phyloP scores from a whole-genome alignment of 179 eudicot species.

The Pouteria campechiana region DNA sequence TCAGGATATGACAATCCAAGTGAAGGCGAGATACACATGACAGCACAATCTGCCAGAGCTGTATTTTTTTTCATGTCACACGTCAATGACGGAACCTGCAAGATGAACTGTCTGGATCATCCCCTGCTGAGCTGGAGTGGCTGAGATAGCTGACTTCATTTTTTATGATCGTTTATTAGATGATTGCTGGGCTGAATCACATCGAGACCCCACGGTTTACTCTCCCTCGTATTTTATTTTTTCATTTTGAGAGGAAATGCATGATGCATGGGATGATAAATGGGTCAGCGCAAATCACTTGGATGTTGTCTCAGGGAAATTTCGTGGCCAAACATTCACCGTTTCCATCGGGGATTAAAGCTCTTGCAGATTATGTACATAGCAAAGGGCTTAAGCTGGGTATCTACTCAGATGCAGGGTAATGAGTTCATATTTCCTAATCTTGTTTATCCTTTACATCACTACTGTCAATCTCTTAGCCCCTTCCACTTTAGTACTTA shows the following conservation, averaged over 20 bases:
- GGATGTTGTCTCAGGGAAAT: constrained; percentile 36
- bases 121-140: too few species aligned
- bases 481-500: too few species aligned
- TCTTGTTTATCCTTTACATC: too few species aligned
- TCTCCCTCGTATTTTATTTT: not conserved
- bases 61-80: too few species aligned
- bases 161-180: too few species aligned
- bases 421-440: not conserved
- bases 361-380: constrained; percentile 83
- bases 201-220: constrained; percentile 50
- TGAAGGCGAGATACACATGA: too few species aligned
- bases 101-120: too few species aligned
- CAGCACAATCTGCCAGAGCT: too few species aligned
- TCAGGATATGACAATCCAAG: too few species aligned
- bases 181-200: constrained; percentile 90
- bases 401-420: constrained; percentile 93
- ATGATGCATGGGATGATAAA: not conserved
- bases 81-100: too few species aligned
- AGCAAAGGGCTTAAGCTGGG: constrained; percentile 87
- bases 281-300: not conserved
- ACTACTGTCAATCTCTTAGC: too few species aligned
- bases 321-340: constrained; percentile 54
- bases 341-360: constrained; percentile 85
- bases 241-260: not conserved
- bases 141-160: too few species aligned